Conservation (phyloP, 192 early-diverging fungal species). For the Jimgerdemannia flammicorona region DNA sequence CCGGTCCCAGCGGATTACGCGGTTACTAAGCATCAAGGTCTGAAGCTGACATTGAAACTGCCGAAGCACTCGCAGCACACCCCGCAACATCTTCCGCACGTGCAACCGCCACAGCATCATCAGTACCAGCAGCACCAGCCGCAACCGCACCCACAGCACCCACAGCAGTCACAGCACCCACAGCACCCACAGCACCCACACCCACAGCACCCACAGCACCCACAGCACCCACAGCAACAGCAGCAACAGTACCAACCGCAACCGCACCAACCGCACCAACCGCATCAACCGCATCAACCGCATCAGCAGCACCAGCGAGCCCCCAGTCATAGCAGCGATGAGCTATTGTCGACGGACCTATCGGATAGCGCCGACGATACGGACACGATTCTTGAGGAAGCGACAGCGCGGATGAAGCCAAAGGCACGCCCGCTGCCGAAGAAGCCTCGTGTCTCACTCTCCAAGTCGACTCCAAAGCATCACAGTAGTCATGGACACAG, state of each 20-base stretch:
- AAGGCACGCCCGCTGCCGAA: no score
- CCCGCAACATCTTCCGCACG: no score
- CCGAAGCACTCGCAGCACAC: constrained; percentile 4
- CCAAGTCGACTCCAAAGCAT: no score
- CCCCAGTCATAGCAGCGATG: not conserved
- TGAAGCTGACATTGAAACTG: constrained; percentile 18
- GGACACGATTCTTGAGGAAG: constrained; percentile 22
- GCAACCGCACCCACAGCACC: no score
- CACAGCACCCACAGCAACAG: not conserved
- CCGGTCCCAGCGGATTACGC: not conserved
- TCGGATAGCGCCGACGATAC: constrained; percentile 25
- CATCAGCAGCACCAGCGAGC: not conserved
- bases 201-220: no score
- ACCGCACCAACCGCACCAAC: not conserved
- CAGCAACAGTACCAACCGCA: not conserved
- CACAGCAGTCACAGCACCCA: no score
- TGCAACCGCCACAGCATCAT: no score
- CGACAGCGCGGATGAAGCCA: constrained; percentile 16
- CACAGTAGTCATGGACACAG: no score
- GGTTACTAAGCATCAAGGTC: not conserved
- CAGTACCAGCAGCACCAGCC: no score
- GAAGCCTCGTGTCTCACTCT: no score
- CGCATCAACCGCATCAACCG: not conserved
- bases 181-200: no score
- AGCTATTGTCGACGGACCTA: not conserved